Conservation (phyloP, 1,284 basidiomycete genomes). For the Malassezia caprae region DNA sequence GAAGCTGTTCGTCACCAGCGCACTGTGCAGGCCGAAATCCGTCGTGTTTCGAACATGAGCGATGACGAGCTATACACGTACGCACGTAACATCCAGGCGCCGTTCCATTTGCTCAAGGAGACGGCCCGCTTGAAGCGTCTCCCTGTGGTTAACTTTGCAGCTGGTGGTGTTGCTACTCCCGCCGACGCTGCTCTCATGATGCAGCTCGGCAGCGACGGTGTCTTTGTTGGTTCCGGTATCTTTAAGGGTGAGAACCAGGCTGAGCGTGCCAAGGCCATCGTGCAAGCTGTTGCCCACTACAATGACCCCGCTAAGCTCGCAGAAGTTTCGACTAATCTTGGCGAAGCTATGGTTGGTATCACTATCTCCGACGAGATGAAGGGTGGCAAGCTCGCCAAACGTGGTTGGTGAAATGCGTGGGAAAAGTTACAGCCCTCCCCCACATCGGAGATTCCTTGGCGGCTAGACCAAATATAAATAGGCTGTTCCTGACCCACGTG, state of each 20-base stretch:
- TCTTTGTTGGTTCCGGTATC: constrained; percentile 50
- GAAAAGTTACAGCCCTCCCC: not conserved
- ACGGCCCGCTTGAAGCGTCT: constrained; percentile 83
- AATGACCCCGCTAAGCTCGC: constrained; percentile 47
- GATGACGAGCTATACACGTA: constrained; percentile 92
- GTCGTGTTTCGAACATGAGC: constrained; percentile 65
- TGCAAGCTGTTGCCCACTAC: constrained; percentile 93
- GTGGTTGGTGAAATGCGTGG: constrained; percentile 33
- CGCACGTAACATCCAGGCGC: constrained; percentile 79
- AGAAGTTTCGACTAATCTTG: constrained; percentile 76
- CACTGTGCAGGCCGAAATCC: constrained; percentile 71
- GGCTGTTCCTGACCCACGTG: not conserved
- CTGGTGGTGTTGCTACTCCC: constrained; percentile 91
- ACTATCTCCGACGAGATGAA: constrained; percentile 55
- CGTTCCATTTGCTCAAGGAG: constrained; percentile 96
- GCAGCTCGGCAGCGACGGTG: constrained; percentile 96
- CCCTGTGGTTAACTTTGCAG: constrained; percentile 65
- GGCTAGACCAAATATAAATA: not conserved
- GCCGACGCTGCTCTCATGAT: constrained; percentile 99
- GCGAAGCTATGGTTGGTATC: constrained; percentile 83
- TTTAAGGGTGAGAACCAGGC: constrained; percentile 72
- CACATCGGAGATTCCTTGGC: not conserved
- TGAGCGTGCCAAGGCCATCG: constrained; percentile 89
- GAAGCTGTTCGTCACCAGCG: constrained; percentile 83
- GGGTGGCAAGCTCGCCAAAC: constrained; percentile 37